These are phyloP conservation scores for Daldinia sp. DNA, from an alignment of 2,329 filamentous ascomycete species.

Conservation along the genomic window DNA sequence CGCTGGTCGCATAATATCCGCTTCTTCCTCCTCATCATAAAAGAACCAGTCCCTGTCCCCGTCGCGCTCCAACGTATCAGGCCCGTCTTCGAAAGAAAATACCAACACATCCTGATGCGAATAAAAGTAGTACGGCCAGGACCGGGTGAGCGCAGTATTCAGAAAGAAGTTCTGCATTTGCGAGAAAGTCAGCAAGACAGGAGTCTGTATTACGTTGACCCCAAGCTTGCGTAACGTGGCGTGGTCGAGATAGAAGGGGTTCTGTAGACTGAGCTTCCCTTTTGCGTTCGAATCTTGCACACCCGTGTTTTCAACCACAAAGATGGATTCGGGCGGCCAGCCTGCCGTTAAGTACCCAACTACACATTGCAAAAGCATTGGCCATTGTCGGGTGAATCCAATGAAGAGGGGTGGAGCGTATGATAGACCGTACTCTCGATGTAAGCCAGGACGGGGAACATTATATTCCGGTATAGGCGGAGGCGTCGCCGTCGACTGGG, in stretches of 20 bases:
- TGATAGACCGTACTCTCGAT: slow-evolving; percentile 45
- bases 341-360: slow-evolving; percentile 58
- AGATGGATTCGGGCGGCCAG: slow-evolving; percentile 58
- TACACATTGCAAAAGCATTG: slow-evolving; percentile 56
- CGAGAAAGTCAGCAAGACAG: slow-evolving; percentile 60
- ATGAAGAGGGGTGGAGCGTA: slow-evolving; percentile 56
- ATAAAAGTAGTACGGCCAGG: slow-evolving; percentile 63
- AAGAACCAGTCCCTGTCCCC: slow-evolving; percentile 43
- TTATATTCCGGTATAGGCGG: slow-evolving; percentile 50
- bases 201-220: slow-evolving; percentile 56
- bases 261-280: slow-evolving; percentile 51
- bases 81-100: slow-evolving; percentile 50
- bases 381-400: slow-evolving; percentile 58
- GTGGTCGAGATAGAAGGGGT: slow-evolving; percentile 59
- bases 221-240: slow-evolving; percentile 47
- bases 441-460: slow-evolving; percentile 45
- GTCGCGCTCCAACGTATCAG: slow-evolving; percentile 40
- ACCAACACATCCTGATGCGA: slow-evolving; percentile 60
- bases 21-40: slow-evolving; percentile 45
- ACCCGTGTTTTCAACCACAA: slow-evolving; percentile 59
- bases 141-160: slow-evolving; percentile 51
- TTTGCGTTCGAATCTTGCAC: slow-evolving; percentile 54
- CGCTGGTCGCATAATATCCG: slow-evolving; percentile 40
- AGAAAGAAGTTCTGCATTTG: slow-evolving; percentile 65
- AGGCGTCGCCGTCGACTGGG: slow-evolving; percentile 38